Conservation (phyloP, 1,284 basidiomycete genomes). For the Singerocomus inundabilis region DNA sequence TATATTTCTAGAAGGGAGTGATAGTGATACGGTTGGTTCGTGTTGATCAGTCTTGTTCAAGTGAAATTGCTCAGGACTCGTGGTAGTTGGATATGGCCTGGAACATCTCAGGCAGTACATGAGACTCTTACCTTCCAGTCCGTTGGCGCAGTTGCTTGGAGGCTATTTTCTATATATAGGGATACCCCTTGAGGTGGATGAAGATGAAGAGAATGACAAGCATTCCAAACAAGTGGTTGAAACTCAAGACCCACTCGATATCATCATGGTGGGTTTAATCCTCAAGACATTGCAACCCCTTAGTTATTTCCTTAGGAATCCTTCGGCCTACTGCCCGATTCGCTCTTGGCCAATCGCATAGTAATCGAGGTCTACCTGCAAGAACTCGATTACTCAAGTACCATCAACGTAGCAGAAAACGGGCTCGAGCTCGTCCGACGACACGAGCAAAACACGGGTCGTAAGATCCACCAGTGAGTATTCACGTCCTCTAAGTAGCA, state of each 20-base stretch:
- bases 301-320: constrained; percentile 49
- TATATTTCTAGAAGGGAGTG: constrained; percentile 73
- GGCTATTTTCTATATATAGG: constrained; percentile 69
- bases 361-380: constrained; percentile 70
- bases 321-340: constrained; percentile 53
- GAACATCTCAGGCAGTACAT: constrained; percentile 64
- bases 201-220: constrained; percentile 39
- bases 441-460: constrained; percentile 61
- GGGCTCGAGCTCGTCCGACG: constrained; percentile 60
- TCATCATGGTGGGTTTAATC: constrained; percentile 47
- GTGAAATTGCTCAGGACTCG: neutral
- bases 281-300: neutral
- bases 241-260: constrained; percentile 46
- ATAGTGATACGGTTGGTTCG: constrained; percentile 70
- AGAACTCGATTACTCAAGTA: constrained; percentile 76
- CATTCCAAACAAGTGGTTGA: constrained; percentile 35
- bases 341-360: constrained; percentile 72
- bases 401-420: constrained; percentile 68
- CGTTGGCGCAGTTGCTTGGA: constrained; percentile 58
- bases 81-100: constrained; percentile 63
- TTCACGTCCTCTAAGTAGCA: neutral
- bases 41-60: constrained; percentile 7
- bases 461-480: constrained; percentile 50
- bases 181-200: constrained; percentile 47
- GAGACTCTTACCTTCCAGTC: constrained; percentile 62